Evolutionary conservation across 345 rosid genomes (phyloP).

Genomic region (Citrus medica): DNA sequence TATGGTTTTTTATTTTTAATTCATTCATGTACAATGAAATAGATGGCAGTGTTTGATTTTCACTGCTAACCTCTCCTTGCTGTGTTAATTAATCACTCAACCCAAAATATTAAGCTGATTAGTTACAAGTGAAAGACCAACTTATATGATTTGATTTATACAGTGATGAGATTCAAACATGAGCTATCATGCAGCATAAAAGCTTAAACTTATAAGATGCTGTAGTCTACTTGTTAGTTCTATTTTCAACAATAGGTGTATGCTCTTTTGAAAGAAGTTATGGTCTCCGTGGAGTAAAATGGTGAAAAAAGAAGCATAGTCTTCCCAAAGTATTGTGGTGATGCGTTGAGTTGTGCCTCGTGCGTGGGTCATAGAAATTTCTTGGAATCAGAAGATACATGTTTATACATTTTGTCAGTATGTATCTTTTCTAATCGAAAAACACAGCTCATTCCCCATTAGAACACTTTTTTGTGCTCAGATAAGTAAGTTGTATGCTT

Average conservation of each 20-base stretch:
- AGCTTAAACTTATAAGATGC: neutral
- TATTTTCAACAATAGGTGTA: neutral
- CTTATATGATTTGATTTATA: neutral
- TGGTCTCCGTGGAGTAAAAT: neutral
- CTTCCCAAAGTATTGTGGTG: neutral
- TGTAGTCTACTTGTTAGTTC: neutral
- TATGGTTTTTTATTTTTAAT: neutral
- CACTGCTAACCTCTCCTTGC: neutral
- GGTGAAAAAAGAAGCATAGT: neutral
- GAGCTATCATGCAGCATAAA: neutral
- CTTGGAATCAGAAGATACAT: neutral
- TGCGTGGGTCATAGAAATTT: neutral
- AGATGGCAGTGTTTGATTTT: neutral
- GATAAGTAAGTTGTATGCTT: neutral
- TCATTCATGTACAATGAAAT: neutral
- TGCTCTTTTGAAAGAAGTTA: neutral
- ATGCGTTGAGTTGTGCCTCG: neutral
- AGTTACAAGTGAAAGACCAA: neutral
- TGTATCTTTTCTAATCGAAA: neutral
- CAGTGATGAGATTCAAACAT: neutral
- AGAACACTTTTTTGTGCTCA: neutral
- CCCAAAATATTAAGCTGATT: neutral
- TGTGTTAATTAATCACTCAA: neutral
- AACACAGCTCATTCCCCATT: neutral
- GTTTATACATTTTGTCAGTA: neutral